These are phyloP conservation scores for Sphenostylis stenocarpa DNA, from an alignment of 306 rosid species.

Conservation along the genomic window DNA sequence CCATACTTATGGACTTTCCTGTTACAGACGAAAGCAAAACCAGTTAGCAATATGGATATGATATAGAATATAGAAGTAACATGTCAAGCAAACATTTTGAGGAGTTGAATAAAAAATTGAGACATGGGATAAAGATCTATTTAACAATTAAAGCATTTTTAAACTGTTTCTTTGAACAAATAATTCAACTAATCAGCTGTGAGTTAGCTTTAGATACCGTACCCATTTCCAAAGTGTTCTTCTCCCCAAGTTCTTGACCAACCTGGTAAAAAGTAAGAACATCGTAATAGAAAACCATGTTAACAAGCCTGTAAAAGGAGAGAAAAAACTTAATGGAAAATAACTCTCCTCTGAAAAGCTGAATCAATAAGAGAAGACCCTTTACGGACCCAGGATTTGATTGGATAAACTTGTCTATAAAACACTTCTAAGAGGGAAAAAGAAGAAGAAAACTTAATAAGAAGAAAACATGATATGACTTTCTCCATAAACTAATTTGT, in stretches of 20 bases:
- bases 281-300: conserved; percentile 8
- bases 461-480: too few species aligned
- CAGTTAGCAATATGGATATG: conserved; percentile 25
- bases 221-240: conserved; percentile 99
- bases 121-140: conserved; percentile 8
- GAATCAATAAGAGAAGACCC: background rate
- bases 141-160: conserved; percentile 2
- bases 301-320: background rate
- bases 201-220: conserved; percentile 28
- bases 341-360: background rate
- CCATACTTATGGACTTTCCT: conserved; percentile 99
- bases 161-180: conserved; percentile 20
- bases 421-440: too few species aligned
- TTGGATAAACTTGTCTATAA: too few species aligned
- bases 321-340: background rate
- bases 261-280: conserved; percentile 54
- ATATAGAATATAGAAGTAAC: conserved; percentile 1
- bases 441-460: too few species aligned
- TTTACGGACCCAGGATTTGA: background rate
- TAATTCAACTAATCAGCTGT: conserved; percentile 16
- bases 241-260: conserved; percentile 99
- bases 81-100: background rate
- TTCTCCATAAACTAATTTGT: too few species aligned
- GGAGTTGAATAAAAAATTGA: background rate
- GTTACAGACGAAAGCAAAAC: conserved; percentile 35